Evolutionary conservation across 371 early-diverging fungal genomes (phyloP).

Genomic region (Lichtheimia ramosa): DNA sequence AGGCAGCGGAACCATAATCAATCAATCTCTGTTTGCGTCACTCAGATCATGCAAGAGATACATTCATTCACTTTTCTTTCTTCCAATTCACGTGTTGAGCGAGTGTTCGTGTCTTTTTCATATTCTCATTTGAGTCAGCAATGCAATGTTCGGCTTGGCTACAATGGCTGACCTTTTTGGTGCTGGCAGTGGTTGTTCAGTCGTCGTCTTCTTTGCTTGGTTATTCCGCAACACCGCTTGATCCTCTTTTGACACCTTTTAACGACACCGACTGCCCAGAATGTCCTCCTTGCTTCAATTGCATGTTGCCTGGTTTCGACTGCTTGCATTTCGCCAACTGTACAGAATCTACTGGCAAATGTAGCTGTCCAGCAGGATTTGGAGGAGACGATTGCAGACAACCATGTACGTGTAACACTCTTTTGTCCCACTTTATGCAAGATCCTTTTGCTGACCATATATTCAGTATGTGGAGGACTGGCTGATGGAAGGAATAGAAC

Average conservation of each 20-base stretch:
- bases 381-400: constrained; percentile 85
- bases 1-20: too few relatives aligned
- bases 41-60: too few relatives aligned
- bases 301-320: constrained; percentile 68
- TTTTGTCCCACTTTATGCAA: neutral
- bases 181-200: too few relatives aligned
- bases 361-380: constrained; percentile 85
- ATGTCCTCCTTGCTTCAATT: constrained; percentile 88
- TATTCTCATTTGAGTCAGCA: too few relatives aligned
- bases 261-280: constrained; percentile 25
- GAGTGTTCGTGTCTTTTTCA: too few relatives aligned
- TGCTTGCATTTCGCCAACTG: constrained; percentile 85
- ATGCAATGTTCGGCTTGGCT: too few relatives aligned
- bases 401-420: constrained; percentile 53
- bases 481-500: constrained; percentile 65
- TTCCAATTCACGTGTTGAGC: too few relatives aligned
- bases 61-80: too few relatives aligned
- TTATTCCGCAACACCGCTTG: neutral
- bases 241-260: neutral
- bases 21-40: too few relatives aligned
- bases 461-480: constrained; percentile 65
- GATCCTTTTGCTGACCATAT: too few relatives aligned
- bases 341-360: constrained; percentile 75
- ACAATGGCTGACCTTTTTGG: too few relatives aligned
- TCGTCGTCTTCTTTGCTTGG: neutral